Evolutionary conservation across 257 asterid species (phyloP).

Genomic region (Galeopsis tetrahit): DNA sequence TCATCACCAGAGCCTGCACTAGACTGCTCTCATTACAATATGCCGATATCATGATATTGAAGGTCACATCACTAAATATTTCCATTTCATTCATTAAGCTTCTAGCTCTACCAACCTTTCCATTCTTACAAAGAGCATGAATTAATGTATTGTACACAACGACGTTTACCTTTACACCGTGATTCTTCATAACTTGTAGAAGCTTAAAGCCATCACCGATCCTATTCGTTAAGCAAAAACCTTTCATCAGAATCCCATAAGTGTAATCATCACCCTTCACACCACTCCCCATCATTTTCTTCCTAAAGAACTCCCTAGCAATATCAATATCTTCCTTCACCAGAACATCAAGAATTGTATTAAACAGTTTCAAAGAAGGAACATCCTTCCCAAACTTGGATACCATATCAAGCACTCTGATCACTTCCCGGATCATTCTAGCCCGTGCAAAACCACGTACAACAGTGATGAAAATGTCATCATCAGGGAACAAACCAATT

Average conservation of each 20-base stretch:
- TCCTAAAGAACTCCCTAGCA: slow-evolving; percentile 83
- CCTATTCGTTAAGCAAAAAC: slow-evolving; percentile 87
- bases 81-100: slow-evolving; percentile 76
- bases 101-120: slow-evolving; percentile 85
- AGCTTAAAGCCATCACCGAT: slow-evolving; percentile 89
- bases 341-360: slow-evolving; percentile 84
- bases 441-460: slow-evolving; percentile 85
- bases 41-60: slow-evolving; percentile 72
- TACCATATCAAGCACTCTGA: slow-evolving; percentile 61
- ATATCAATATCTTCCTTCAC: slow-evolving; percentile 89
- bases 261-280: slow-evolving; percentile 83
- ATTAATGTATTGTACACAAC: slow-evolving; percentile 82
- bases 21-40: slow-evolving; percentile 70
- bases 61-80: slow-evolving; percentile 70
- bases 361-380: slow-evolving; percentile 72
- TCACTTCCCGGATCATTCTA: slow-evolving; percentile 62
- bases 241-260: slow-evolving; percentile 88
- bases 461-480: slow-evolving; percentile 72
- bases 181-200: slow-evolving; percentile 70
- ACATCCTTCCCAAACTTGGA: slow-evolving; percentile 53
- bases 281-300: slow-evolving; percentile 74
- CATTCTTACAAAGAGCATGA: slow-evolving; percentile 80
- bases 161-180: slow-evolving; percentile 50
- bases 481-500: slow-evolving; percentile 61
- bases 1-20: slow-evolving; percentile 79